Conservation (phyloP, 2,329 filamentous ascomycete species). For the Diaporthe ilicicola region DNA sequence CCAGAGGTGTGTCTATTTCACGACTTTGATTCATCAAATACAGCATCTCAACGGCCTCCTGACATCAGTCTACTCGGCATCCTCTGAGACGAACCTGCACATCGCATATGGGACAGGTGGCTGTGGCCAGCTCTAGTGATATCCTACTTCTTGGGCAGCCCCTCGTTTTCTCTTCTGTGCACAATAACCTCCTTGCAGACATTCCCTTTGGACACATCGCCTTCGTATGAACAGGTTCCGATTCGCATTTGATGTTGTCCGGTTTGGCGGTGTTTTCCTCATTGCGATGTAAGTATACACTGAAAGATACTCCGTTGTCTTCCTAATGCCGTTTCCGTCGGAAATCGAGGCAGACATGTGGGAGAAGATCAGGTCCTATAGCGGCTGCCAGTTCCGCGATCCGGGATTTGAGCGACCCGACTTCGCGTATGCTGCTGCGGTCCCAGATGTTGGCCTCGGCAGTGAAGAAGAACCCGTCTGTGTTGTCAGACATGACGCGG, state of each 20-base stretch:
- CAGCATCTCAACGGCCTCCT: neutral
- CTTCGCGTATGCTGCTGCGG: constrained; percentile 56
- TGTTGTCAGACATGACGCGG: constrained; percentile 57
- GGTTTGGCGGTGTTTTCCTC: neutral
- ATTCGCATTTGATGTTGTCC: neutral
- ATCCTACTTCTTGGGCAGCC: neutral
- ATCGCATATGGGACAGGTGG: neutral
- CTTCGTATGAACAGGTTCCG: too few relatives aligned
- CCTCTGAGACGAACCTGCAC: neutral
- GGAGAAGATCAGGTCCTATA: constrained; percentile 67
- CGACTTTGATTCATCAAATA: neutral
- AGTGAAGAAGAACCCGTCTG: constrained; percentile 49
- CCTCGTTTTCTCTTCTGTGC: too few relatives aligned
- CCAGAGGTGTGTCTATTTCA: neutral
- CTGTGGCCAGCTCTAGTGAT: neutral
- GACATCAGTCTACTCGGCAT: neutral
- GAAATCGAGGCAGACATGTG: constrained; percentile 67
- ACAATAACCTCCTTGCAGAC: neutral
- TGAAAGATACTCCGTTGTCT: constrained; percentile 9
- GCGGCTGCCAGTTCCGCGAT: constrained; percentile 75
- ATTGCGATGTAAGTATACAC: too few relatives aligned
- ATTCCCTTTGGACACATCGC: neutral
- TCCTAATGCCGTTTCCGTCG: constrained; percentile 29
- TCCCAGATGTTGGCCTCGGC: constrained; percentile 69
- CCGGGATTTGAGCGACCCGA: constrained; percentile 63